A percentile compares a stretch with the other conserved stretches of the same genome.
phyloP scores from a whole-genome alignment of 2,329 filamentous ascomycete species.

The Arthrinium phaeospermum region DNA sequence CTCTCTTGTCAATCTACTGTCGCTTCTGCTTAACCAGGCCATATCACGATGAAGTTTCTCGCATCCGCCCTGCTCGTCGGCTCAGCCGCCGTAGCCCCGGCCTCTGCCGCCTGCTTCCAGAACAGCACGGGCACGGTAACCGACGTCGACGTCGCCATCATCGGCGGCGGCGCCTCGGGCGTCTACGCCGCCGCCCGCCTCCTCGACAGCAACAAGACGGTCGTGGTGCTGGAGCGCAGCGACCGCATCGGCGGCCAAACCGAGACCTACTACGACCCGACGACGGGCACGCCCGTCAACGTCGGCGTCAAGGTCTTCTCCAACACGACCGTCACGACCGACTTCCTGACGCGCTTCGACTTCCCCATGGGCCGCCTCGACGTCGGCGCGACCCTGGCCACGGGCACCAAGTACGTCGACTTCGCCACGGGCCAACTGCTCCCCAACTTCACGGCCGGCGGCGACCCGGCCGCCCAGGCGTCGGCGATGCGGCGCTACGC shows the following conservation, averaged over 20 bases:
- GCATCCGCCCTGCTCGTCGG: background rate
- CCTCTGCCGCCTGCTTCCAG: background rate
- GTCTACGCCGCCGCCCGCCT: slow-evolving; percentile 20
- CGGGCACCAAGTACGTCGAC: slow-evolving; percentile 17
- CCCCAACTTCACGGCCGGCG: slow-evolving; percentile 4
- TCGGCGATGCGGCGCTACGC: slow-evolving; percentile 17
- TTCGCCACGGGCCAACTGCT: slow-evolving; percentile 11
- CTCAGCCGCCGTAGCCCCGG: background rate
- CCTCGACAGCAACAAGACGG: slow-evolving; percentile 15
- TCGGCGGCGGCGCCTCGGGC: slow-evolving; percentile 20
- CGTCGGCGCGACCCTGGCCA: background rate
- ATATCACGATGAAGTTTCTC: background rate
- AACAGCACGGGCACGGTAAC: background rate
- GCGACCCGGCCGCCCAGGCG: background rate
- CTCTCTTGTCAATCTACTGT: background rate
- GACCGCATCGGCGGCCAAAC: slow-evolving; percentile 20
- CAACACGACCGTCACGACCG: slow-evolving; percentile 2
- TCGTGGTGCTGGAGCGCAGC: slow-evolving; percentile 17
- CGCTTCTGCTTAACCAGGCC: background rate
- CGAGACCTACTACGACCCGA: slow-evolving; percentile 21
- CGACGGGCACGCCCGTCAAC: slow-evolving; percentile 15
- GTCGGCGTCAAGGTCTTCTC: slow-evolving; percentile 20
- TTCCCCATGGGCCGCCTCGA: slow-evolving; percentile 17
- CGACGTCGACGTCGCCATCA: slow-evolving; percentile 20
- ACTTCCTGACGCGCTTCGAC: slow-evolving; percentile 18